These are phyloP conservation scores for Penicillium fimorum DNA, from an alignment of 495 filamentous ascomycete species.

Conservation along the genomic window DNA sequence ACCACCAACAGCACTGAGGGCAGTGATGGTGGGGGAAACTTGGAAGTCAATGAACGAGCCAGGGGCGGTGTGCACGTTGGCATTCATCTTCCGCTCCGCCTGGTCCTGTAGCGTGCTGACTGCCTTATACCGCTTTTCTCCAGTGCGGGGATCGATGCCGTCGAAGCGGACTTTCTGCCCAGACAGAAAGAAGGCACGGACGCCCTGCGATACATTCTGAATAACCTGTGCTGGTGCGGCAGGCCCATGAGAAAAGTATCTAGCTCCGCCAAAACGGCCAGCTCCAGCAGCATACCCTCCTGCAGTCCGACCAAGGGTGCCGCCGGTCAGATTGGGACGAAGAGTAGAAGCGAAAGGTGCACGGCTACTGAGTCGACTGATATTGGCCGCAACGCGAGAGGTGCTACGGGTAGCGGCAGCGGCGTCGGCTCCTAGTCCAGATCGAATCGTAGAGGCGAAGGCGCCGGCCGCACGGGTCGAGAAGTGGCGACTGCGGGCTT, in stretches of 20 bases:
- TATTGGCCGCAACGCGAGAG: conserved; percentile 62
- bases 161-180: conserved; percentile 85
- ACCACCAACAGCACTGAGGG: conserved; percentile 60
- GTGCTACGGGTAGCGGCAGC: conserved; percentile 61
- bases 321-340: conserved; percentile 88
- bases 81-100: conserved; percentile 58
- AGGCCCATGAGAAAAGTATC: conserved; percentile 88
- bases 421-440: conserved; percentile 57
- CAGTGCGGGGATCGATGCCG: conserved; percentile 61
- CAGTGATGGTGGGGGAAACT: conserved; percentile 82
- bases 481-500: conserved; percentile 71
- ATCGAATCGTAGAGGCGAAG: conserved; percentile 57
- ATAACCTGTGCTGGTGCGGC: conserved; percentile 84
- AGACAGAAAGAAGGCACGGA: conserved; percentile 84
- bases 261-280: conserved; percentile 66
- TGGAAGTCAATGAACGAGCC: conserved; percentile 84
- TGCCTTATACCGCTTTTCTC: conserved; percentile 73
- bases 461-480: conserved; percentile 63
- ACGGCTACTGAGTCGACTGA: conserved; percentile 65
- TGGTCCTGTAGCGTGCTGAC: conserved; percentile 69
- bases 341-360: conserved; percentile 89
- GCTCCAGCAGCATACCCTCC: conserved; percentile 79
- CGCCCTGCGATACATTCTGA: conserved; percentile 88
- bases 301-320: conserved; percentile 77
- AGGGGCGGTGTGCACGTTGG: conserved; percentile 54